Evolutionary conservation across 2,329 filamentous ascomycete species (phyloP).

Genomic region (Ilyonectria destructans): DNA sequence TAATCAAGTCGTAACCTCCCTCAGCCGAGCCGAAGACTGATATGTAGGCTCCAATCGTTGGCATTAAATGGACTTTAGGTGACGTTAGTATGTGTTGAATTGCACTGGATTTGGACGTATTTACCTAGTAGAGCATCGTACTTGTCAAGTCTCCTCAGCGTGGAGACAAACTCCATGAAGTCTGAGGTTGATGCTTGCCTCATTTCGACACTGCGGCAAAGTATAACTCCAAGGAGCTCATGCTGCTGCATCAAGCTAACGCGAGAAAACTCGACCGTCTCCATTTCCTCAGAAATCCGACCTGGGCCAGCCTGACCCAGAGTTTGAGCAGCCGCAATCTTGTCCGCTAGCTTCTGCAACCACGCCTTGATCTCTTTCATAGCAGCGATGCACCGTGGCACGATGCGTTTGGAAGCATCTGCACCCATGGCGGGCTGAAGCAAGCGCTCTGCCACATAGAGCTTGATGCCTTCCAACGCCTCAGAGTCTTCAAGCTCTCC

Average conservation of each 20-base stretch:
- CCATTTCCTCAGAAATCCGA: slow-evolving; percentile 74
- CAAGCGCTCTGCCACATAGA: slow-evolving; percentile 55
- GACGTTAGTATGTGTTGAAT: slow-evolving; percentile 21
- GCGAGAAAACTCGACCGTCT: slow-evolving; percentile 86
- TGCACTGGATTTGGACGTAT: slow-evolving; percentile 38
- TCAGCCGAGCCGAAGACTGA: slow-evolving; percentile 85
- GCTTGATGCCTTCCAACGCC: slow-evolving; percentile 53
- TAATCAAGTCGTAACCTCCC: slow-evolving; percentile 75
- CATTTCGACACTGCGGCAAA: slow-evolving; percentile 84
- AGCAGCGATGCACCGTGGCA: slow-evolving; percentile 81
- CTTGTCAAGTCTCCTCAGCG: slow-evolving; percentile 80
- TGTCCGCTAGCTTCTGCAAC: slow-evolving; percentile 83
- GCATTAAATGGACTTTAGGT: slow-evolving; percentile 81
- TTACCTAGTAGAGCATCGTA: slow-evolving; percentile 78
- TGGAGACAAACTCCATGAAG: slow-evolving; percentile 80
- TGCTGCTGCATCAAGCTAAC: slow-evolving; percentile 90
- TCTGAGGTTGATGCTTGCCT: slow-evolving; percentile 80
- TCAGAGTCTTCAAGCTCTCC: slow-evolving; percentile 67
- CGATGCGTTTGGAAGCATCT: slow-evolving; percentile 71
- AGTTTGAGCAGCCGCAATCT: slow-evolving; percentile 81
- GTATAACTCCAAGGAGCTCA: slow-evolving; percentile 86
- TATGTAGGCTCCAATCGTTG: slow-evolving; percentile 83
- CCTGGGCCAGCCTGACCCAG: slow-evolving; percentile 76
- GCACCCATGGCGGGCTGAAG: slow-evolving; percentile 54
- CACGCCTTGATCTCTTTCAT: slow-evolving; percentile 85